Percentiles rank a stretch among this genome's conserved stretches.
phyloP scores from a whole-genome alignment of 208 protist species.

The Acanthamoeba rhysodes region DNA sequence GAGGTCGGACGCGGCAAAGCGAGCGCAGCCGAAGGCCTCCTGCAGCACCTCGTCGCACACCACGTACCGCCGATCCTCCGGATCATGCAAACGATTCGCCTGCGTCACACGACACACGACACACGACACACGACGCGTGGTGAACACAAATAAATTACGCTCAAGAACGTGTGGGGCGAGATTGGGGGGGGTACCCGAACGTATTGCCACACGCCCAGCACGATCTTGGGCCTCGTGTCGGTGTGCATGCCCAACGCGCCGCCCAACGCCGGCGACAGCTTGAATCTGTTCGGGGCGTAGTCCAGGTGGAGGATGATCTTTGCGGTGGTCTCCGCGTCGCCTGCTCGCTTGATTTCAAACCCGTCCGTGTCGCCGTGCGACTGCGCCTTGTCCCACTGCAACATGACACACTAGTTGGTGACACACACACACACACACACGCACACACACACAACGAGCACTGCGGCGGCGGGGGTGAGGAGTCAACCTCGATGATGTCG shows the following conservation, averaged over 20 bases:
- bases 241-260: constrained; percentile 29
- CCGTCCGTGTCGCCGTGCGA: constrained; percentile 59
- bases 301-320: constrained; percentile 71
- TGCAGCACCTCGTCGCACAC: constrained; percentile 41
- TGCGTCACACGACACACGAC: background rate
- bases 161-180: background rate
- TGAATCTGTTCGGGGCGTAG: constrained; percentile 57
- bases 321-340: background rate
- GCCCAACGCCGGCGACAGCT: constrained; percentile 23
- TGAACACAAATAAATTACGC: background rate
- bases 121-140: background rate
- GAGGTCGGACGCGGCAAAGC: constrained; percentile 2
- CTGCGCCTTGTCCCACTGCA: constrained; percentile 31
- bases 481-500: background rate
- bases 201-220: constrained; percentile 62
- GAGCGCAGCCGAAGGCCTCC: constrained; percentile 10
- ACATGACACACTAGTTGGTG: background rate
- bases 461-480: background rate
- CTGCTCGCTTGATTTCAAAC: constrained; percentile 63
- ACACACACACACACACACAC: background rate
- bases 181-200: background rate
- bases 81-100: constrained; percentile 50
- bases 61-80: constrained; percentile 57
- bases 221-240: constrained; percentile 59
- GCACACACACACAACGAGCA: background rate